phyloP scores from a whole-genome alignment of 2,329 filamentous ascomycete species.

The Setomelanomma holmii region DNA sequence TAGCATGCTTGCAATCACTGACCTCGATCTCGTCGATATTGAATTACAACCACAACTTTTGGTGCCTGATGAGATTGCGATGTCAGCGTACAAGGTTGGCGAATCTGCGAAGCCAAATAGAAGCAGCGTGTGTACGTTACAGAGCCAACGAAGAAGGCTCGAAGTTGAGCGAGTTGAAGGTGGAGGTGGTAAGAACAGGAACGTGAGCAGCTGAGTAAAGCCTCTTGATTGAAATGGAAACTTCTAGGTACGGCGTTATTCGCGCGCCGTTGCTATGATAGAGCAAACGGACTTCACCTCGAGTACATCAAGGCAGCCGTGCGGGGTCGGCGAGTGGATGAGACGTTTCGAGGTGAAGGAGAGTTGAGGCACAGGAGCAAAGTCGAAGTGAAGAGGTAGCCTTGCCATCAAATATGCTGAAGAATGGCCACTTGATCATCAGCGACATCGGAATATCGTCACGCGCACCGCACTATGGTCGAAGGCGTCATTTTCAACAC shows the following conservation, averaged over 20 bases:
- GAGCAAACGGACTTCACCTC: constrained; percentile 5
- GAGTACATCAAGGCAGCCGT: constrained; percentile 1
- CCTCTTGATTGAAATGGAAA: background rate
- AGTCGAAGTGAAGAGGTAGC: background rate
- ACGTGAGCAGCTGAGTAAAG: background rate
- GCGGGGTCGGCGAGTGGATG: background rate
- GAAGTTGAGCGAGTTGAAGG: background rate
- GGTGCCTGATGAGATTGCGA: background rate
- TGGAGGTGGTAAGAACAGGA: background rate
- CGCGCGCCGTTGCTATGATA: background rate
- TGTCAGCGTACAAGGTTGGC: background rate
- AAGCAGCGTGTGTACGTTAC: background rate
- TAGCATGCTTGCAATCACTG: background rate
- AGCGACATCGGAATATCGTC: background rate
- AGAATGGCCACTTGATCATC: background rate
- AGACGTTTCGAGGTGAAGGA: background rate
- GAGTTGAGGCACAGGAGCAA: background rate
- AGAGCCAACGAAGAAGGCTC: background rate
- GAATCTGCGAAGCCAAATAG: background rate
- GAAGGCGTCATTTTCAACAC: background rate
- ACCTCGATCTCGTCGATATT: background rate
- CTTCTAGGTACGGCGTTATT: background rate
- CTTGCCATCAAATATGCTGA: background rate
- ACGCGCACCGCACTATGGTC: background rate
- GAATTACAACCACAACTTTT: background rate